A percentile compares a stretch with the other conserved stretches of the same genome.
Evolutionary conservation across 306 rosid genomes (phyloP).

Genomic region (Dicorynia guianensis): DNA sequence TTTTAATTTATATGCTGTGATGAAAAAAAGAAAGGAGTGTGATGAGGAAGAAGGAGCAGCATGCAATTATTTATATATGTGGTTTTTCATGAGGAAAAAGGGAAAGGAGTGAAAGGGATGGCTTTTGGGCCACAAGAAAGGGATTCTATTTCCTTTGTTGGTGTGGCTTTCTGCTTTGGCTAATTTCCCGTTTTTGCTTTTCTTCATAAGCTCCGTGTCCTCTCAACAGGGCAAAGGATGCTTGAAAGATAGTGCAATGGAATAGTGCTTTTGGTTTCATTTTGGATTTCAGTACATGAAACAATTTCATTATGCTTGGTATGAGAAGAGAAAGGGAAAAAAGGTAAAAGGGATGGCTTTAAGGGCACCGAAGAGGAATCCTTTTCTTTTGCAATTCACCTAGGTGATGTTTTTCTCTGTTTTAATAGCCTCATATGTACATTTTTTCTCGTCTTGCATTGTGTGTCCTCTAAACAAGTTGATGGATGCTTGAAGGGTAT

Average conservation of each 20-base stretch:
- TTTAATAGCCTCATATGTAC: too few relatives aligned
- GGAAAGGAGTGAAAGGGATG: conserved; percentile 49
- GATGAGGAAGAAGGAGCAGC: conserved; percentile 45
- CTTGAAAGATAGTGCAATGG: conserved; percentile 14
- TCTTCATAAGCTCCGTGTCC: conserved; percentile 35
- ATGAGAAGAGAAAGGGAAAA: neutral
- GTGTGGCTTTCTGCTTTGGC: conserved; percentile 16
- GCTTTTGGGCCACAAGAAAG: conserved; percentile 49
- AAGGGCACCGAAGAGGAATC: too few relatives aligned
- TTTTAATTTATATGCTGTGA: neutral
- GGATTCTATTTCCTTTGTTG: conserved; percentile 52
- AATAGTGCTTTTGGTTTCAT: conserved; percentile 25
- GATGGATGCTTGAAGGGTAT: too few relatives aligned
- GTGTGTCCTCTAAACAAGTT: too few relatives aligned
- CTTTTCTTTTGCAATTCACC: too few relatives aligned
- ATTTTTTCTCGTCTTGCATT: too few relatives aligned
- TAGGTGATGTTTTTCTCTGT: too few relatives aligned
- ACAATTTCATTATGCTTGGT: neutral
- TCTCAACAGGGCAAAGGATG: conserved; percentile 39
- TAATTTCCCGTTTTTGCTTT: conserved; percentile 15
- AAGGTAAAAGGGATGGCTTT: too few relatives aligned
- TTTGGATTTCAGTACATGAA: conserved; percentile 16
- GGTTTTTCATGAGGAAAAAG: conserved; percentile 26
- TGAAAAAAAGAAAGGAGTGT: conserved; percentile 17
- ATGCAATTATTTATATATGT: conserved; percentile 12